A percentile compares a stretch with the other conserved stretches of the same genome.
phyloP scores from a whole-genome alignment of 306 rosid genomes.

The Malus orientalis region DNA sequence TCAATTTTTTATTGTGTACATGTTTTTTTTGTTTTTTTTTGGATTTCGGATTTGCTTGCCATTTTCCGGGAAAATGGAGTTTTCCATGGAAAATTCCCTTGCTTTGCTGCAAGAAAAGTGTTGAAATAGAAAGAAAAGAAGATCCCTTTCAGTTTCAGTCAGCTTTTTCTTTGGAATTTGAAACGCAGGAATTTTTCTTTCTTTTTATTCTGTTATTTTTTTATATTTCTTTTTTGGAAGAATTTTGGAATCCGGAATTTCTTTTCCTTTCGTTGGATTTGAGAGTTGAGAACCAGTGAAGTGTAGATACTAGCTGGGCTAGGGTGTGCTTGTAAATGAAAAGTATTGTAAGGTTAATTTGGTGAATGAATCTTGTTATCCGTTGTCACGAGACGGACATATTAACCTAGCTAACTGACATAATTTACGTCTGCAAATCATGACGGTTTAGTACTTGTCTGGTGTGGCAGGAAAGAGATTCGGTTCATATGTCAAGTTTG shows the following conservation, averaged over 20 bases:
- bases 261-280: neutral
- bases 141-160: neutral
- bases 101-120: neutral
- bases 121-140: neutral
- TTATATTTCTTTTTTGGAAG: neutral
- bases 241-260: neutral
- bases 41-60: constrained; percentile 1
- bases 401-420: fast-evolving
- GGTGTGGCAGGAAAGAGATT: constrained; percentile 54
- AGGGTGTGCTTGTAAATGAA: neutral
- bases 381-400: neutral
- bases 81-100: neutral
- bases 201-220: neutral
- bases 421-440: neutral
- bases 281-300: neutral
- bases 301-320: neutral
- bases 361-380: neutral
- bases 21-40: neutral
- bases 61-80: neutral
- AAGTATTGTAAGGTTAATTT: constrained; percentile 1
- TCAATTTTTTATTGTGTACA: neutral
- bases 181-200: neutral
- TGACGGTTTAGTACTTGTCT: neutral
- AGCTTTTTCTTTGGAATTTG: constrained; percentile 3
- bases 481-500: constrained; percentile 54